Evolutionary conservation across 257 asterid species (phyloP).

Genomic region (Solanum tacnaense): DNA sequence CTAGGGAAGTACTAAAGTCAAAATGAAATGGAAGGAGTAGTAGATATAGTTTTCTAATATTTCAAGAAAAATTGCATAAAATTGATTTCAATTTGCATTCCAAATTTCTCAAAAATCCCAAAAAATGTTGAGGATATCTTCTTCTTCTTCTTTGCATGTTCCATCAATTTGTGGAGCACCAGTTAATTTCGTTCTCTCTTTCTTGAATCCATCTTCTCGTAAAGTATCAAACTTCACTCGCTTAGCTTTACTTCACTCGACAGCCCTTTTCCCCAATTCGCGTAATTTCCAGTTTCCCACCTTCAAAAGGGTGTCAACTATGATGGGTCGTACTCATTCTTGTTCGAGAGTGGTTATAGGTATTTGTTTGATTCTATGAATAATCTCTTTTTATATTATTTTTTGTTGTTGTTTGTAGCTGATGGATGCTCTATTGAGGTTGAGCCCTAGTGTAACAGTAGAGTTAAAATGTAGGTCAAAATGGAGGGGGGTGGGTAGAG

Average conservation of each 20-base stretch:
- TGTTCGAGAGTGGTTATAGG: conserved; percentile 28
- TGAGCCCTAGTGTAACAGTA: neutral
- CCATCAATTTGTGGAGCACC: conserved; percentile 18
- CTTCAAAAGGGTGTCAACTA: conserved; percentile 3
- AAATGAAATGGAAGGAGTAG: neutral
- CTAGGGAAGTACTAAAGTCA: neutral
- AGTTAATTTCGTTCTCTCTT: conserved; percentile 16
- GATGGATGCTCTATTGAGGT: neutral
- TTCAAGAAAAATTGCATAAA: neutral
- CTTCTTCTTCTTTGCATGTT: conserved; percentile 9
- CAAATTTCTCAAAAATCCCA: neutral
- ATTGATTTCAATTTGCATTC: neutral
- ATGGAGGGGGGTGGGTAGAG: neutral
- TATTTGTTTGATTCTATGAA: neutral
- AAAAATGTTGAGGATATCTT: conserved; percentile 37
- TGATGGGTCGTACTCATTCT: conserved; percentile 15
- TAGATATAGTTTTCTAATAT: neutral
- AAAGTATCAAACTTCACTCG: neutral
- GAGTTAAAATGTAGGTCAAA: neutral
- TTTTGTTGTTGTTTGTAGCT: neutral
- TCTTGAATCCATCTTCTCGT: neutral
- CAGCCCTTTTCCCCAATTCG: neutral
- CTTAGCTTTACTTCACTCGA: neutral
- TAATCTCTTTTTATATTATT: neutral
- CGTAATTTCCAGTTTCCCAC: conserved; percentile 10